These are phyloP conservation scores for Viridothelium virens DNA, from an alignment of 495 filamentous ascomycete species.

Conservation along the genomic window DNA sequence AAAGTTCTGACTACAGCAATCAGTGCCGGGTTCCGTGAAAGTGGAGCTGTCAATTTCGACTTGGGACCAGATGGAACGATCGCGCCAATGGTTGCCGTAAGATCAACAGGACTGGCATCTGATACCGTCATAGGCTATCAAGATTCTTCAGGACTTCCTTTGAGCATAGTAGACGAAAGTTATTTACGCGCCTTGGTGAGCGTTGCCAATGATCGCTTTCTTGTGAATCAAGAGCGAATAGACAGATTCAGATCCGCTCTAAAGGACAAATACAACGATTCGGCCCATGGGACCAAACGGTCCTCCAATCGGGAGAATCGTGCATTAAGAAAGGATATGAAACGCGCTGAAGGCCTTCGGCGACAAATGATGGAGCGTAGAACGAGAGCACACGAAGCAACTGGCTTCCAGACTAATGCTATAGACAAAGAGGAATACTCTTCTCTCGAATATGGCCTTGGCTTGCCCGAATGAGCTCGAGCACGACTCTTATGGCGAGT, in stretches of 20 bases:
- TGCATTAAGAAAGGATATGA: not conserved
- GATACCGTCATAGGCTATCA: slow-evolving; percentile 68
- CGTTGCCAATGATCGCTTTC: slow-evolving; percentile 70
- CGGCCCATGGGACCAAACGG: not conserved
- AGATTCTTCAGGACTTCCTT: slow-evolving; percentile 27
- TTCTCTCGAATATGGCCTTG: not conserved
- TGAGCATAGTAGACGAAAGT: slow-evolving; percentile 40
- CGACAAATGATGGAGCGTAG: not conserved
- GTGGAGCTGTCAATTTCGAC: slow-evolving; percentile 55
- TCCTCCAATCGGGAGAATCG: not conserved
- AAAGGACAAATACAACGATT: not conserved
- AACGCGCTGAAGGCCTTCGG: not conserved
- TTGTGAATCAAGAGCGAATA: slow-evolving; percentile 62
- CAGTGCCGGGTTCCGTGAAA: slow-evolving; percentile 80
- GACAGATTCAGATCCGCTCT: slow-evolving; percentile 39
- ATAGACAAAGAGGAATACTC: not conserved
- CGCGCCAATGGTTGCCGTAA: slow-evolving; percentile 64
- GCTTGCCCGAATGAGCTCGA: not conserved
- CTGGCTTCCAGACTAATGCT: not conserved
- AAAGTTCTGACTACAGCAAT: slow-evolving; percentile 63
- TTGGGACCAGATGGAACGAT: slow-evolving; percentile 38
- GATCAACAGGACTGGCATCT: slow-evolving; percentile 69
- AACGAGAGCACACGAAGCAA: not conserved
- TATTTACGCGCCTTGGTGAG: slow-evolving; percentile 57
- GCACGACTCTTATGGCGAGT: not conserved